These are phyloP conservation scores for Saturnispora diversa DNA, from an alignment of 805 yeast genomes.

Conservation along the genomic window DNA sequence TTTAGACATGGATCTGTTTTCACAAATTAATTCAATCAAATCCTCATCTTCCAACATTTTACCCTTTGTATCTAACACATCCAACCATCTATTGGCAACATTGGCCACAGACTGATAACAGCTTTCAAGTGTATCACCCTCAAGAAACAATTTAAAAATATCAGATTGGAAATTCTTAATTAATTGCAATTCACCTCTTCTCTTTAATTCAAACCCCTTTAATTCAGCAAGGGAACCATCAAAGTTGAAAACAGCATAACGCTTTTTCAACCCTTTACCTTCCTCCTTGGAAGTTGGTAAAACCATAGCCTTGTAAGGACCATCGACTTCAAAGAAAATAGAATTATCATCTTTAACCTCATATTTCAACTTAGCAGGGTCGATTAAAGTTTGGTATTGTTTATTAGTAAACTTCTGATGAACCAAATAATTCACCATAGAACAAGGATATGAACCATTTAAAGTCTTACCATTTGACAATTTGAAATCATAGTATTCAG, in stretches of 20 bases:
- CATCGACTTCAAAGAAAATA: conserved; percentile 96
- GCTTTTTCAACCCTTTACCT: conserved; percentile 90
- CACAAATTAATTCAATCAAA: conserved; percentile 88
- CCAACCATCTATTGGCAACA: conserved; percentile 94
- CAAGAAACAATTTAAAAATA: conserved; percentile 82
- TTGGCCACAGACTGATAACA: conserved; percentile 87
- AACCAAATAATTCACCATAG: conserved; percentile 89
- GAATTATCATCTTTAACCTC: conserved; percentile 82
- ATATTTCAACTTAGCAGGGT: conserved; percentile 59
- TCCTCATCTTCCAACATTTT: conserved; percentile 86
- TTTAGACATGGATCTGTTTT: conserved; percentile 91
- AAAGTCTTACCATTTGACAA: conserved; percentile 71
- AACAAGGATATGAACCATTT: conserved; percentile 84
- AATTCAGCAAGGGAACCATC: conserved; percentile 93
- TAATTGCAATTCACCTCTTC: conserved; percentile 92
- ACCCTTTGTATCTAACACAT: conserved; percentile 84
- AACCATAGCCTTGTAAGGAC: conserved; percentile 96
- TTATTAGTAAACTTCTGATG: conserved; percentile 88
- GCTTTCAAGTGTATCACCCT: conserved; percentile 67
- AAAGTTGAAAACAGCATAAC: conserved; percentile 94
- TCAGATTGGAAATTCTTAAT: conserved; percentile 94
- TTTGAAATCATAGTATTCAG: conserved; percentile 72
- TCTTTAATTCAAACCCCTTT: conserved; percentile 92
- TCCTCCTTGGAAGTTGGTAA: conserved; percentile 96
- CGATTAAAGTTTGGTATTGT: conserved; percentile 83